phyloP scores from a whole-genome alignment of 2,329 filamentous ascomycete species.

The Celoporthe dispersa region DNA sequence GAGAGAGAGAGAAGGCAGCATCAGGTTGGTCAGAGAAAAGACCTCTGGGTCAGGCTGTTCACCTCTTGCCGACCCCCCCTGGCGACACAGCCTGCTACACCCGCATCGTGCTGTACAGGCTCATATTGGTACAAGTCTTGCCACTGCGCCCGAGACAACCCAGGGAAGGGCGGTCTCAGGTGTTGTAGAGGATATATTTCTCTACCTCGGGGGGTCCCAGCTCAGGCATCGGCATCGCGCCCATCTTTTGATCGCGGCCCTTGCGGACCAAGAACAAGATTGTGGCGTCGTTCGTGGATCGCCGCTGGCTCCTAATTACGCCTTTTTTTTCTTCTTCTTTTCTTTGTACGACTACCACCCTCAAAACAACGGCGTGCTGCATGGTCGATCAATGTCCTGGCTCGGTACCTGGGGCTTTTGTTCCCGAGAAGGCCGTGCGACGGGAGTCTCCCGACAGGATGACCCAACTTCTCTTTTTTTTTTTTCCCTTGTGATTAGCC shows the following conservation, averaged over 20 bases:
- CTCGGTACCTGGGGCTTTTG: neutral
- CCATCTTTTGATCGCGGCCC: no score
- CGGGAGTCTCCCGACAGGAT: neutral
- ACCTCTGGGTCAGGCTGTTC: no score
- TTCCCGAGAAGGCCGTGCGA: neutral
- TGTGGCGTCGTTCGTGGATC: neutral
- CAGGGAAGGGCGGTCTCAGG: no score
- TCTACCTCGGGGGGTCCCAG: no score
- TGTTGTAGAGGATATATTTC: no score
- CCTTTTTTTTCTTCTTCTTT: neutral
- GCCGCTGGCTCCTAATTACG: neutral
- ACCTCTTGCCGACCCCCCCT: no score
- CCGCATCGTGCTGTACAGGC: no score
- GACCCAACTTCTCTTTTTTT: neutral
- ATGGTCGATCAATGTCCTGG: neutral
- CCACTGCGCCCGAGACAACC: no score
- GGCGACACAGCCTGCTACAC: no score
- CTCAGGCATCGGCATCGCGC: neutral
- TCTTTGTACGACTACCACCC: neutral
- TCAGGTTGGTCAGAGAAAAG: no score
- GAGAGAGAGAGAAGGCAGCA: no score
- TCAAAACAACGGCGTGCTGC: slow-evolving; percentile 6
- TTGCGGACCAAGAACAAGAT: neutral
- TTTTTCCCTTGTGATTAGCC: neutral
- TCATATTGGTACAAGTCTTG: no score